Percentiles rank a stretch among this genome's conserved stretches.
These are phyloP conservation scores for Dillenia suffruticosa DNA, from an alignment of 164 flowering plant species.

Conservation along the genomic window DNA sequence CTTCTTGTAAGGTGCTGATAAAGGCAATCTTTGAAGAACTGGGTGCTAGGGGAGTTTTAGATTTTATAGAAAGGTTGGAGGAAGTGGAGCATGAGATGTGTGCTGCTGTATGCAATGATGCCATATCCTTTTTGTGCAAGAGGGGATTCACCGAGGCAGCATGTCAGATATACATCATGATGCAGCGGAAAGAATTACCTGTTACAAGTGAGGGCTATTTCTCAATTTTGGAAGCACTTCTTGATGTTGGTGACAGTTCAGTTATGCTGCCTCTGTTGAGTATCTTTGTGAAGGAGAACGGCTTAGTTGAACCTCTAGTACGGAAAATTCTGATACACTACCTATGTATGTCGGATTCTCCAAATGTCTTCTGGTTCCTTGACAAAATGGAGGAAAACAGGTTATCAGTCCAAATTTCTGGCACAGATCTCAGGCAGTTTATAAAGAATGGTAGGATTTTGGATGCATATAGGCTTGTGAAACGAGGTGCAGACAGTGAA, in stretches of 20 bases:
- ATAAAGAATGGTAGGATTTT: conserved; percentile 41
- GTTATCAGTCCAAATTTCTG: conserved; percentile 26
- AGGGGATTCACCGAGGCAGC: conserved; percentile 39
- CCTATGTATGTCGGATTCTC: conserved; percentile 44
- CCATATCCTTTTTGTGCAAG: conserved; percentile 50
- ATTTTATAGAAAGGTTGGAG: conserved; percentile 35
- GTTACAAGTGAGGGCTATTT: conserved; percentile 35
- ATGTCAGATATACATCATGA: conserved; percentile 27
- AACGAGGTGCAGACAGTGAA: conserved; percentile 29
- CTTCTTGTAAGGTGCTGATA: conserved; percentile 32
- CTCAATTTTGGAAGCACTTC: conserved; percentile 37
- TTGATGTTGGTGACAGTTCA: conserved; percentile 22
- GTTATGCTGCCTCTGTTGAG: conserved; percentile 30
- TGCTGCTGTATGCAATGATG: conserved; percentile 31
- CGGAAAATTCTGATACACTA: conserved; percentile 30
- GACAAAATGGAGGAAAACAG: conserved; percentile 21
- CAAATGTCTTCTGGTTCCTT: conserved; percentile 36
- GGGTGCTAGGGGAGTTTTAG: conserved; percentile 42
- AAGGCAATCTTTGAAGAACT: conserved; percentile 25
- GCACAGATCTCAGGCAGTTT: conserved; percentile 34
- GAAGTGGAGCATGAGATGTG: conserved; percentile 19
- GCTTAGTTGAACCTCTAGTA: conserved; percentile 35
- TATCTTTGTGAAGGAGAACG: conserved; percentile 50
- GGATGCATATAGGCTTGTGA: conserved; percentile 63
- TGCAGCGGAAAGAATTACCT: conserved; percentile 36